Conservation (phyloP, 306 rosid species). For the Glycyrrhiza uralensis region DNA sequence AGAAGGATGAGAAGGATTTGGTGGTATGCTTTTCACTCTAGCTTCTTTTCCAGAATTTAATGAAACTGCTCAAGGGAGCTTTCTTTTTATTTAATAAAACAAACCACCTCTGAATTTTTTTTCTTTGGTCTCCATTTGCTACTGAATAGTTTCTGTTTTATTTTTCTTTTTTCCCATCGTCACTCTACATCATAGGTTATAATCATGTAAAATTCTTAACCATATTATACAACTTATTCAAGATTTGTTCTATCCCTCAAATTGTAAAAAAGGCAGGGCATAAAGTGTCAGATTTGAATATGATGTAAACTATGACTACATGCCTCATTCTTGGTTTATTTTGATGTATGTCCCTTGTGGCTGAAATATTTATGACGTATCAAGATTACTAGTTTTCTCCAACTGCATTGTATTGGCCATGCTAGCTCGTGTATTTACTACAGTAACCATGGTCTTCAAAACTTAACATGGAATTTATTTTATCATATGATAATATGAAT, state of each 20-base stretch:
- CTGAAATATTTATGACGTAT: background rate
- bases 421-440: background rate
- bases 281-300: background rate
- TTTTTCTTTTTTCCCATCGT: background rate
- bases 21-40: conserved; percentile 60
- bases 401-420: background rate
- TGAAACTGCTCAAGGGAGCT: background rate
- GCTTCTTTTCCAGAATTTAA: conserved; percentile 22
- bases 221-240: background rate
- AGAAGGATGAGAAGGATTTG: conserved; percentile 68
- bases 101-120: background rate
- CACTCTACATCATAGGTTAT: background rate
- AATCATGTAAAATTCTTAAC: background rate
- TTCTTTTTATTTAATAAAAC: background rate
- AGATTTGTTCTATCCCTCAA: background rate
- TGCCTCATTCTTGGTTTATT: background rate
- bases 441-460: background rate
- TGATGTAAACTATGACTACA: background rate
- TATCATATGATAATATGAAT: background rate
- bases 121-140: background rate
- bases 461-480: background rate
- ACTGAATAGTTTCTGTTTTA: background rate
- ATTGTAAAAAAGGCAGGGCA: background rate
- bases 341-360: background rate
- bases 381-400: background rate